A percentile compares a stretch with the other conserved stretches of the same genome.
phyloP scores from a whole-genome alignment of 305 asterid species.

The Rubia balearica region DNA sequence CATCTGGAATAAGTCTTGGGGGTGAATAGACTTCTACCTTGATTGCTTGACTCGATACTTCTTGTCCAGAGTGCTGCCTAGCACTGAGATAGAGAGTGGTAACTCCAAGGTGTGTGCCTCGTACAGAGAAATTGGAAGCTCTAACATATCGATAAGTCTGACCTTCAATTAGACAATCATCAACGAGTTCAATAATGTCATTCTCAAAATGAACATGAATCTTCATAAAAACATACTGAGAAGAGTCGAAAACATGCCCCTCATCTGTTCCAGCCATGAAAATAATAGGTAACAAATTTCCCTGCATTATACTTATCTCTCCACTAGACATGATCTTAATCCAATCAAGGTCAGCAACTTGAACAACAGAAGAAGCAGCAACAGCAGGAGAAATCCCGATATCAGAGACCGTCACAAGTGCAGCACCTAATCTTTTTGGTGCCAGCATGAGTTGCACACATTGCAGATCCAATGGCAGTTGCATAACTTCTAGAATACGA shows the following conservation, averaged over 20 bases:
- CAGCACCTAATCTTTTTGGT: constrained; percentile 71
- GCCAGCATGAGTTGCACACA: constrained; percentile 62
- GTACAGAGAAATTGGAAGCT: constrained; percentile 51
- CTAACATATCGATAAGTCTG: constrained; percentile 30
- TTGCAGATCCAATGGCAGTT: constrained; percentile 35
- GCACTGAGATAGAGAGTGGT: constrained; percentile 69
- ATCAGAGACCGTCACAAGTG: constrained; percentile 65
- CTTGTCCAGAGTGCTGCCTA: constrained; percentile 59
- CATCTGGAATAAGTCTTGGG: constrained; percentile 59
- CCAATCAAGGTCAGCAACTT: constrained; percentile 88
- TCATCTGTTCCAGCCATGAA: constrained; percentile 60
- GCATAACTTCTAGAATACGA: constrained; percentile 43
- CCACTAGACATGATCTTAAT: constrained; percentile 58
- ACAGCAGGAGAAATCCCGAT: constrained; percentile 73
- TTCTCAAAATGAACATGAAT: constrained; percentile 59
- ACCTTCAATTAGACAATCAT: constrained; percentile 30
- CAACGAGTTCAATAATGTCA: constrained; percentile 44
- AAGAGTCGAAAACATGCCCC: constrained; percentile 56
- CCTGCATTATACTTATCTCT: constrained; percentile 63
- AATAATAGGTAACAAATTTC: constrained; percentile 44
- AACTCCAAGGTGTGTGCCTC: constrained; percentile 55
- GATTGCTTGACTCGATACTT: constrained; percentile 52
- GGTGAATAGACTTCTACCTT: constrained; percentile 79
- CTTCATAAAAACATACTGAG: constrained; percentile 67
- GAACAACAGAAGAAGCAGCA: constrained; percentile 58